Evolutionary conservation across 179 eudicot genomes (phyloP).

Genomic region (Kewa caespitosa): DNA sequence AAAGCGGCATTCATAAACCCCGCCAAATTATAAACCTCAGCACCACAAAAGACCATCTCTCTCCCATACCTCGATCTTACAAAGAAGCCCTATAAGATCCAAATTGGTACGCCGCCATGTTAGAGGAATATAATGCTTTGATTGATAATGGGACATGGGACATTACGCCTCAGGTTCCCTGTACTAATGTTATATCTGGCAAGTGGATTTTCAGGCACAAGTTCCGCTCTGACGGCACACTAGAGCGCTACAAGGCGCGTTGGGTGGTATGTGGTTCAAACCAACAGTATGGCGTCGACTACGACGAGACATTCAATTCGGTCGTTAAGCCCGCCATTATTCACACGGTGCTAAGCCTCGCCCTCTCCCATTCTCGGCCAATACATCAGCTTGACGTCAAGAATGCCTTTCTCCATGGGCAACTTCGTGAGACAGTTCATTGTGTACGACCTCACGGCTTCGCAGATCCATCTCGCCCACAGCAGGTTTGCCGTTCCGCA

Average conservation of each 20-base stretch:
- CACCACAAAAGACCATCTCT: neutral
- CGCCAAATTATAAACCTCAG: neutral
- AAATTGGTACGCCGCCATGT: conserved; percentile 2
- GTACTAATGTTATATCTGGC: neutral
- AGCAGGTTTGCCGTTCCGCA: neutral
- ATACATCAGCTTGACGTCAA: neutral
- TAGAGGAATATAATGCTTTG: conserved; percentile 7
- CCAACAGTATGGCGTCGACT: neutral
- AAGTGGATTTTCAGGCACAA: neutral
- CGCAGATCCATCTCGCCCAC: neutral
- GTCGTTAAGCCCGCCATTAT: neutral
- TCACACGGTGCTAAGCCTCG: neutral
- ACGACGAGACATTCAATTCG: neutral
- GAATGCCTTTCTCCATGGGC: neutral
- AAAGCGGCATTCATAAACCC: neutral
- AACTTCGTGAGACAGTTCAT: neutral
- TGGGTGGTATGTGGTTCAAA: neutral
- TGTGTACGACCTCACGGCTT: neutral
- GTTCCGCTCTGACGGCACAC: neutral
- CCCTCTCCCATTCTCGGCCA: neutral
- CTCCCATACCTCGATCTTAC: neutral
- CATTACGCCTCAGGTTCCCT: neutral
- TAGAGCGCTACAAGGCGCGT: neutral
- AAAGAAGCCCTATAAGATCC: neutral
- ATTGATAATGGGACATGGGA: neutral